Conservation (phyloP, 257 asterid species). For the Solanum stenotomum region DNA sequence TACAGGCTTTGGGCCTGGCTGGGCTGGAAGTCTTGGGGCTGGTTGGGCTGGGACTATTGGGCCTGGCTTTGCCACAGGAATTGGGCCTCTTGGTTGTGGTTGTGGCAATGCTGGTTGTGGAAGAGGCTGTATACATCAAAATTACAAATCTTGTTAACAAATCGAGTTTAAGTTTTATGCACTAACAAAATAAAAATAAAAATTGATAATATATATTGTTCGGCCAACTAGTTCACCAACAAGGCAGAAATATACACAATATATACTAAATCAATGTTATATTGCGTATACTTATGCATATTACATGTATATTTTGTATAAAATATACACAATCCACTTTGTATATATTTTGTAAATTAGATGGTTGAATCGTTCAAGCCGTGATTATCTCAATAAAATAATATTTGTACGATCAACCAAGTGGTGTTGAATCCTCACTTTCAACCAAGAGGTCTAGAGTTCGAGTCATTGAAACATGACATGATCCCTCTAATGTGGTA, state of each 20-base stretch:
- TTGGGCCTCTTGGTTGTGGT: neutral
- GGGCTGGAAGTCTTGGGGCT: neutral
- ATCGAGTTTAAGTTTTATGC: neutral
- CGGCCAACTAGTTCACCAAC: neutral
- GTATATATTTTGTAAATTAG: neutral
- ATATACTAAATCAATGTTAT: neutral
- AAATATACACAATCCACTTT: neutral
- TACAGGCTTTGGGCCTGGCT: slow-evolving; percentile 1
- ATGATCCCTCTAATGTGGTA: neutral
- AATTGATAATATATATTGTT: no score
- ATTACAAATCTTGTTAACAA: neutral
- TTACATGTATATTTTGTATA: neutral
- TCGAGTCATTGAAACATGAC: neutral
- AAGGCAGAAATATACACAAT: neutral
- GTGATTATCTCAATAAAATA: neutral
- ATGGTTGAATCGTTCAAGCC: neutral
- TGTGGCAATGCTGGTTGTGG: neutral
- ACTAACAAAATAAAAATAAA: neutral
- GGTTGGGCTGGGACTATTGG: neutral
- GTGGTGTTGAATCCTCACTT: no score
- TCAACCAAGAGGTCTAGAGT: neutral
- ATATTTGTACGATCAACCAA: neutral
- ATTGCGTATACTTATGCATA: neutral
- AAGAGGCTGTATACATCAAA: neutral
- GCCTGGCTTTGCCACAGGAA: neutral